Percentiles rank a stretch among this genome's conserved stretches.
phyloP scores from a whole-genome alignment of 2,329 filamentous ascomycete species.

The Thelonectria olida region DNA sequence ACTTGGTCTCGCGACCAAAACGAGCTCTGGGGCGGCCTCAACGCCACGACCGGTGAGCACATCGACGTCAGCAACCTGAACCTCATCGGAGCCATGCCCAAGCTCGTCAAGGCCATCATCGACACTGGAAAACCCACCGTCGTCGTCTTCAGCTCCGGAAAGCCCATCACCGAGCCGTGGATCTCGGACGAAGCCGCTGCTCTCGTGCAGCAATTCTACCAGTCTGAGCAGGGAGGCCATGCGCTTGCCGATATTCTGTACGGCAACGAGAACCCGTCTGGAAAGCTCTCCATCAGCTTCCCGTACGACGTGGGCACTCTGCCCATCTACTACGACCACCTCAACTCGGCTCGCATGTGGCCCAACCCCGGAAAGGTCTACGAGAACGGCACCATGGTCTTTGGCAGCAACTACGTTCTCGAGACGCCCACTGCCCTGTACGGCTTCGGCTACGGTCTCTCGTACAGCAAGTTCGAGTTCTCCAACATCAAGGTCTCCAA shows the following conservation, averaged over 20 bases:
- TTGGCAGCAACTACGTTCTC: constrained; percentile 73
- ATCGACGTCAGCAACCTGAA: constrained; percentile 71
- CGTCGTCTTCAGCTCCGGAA: constrained; percentile 74
- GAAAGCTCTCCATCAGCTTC: constrained; percentile 73
- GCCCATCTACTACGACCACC: constrained; percentile 77
- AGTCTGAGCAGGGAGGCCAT: constrained; percentile 73
- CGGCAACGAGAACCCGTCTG: constrained; percentile 71
- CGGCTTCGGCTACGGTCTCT: constrained; percentile 72
- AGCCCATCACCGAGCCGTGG: constrained; percentile 78
- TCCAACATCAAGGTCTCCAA: constrained; percentile 61
- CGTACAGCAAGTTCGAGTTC: constrained; percentile 72
- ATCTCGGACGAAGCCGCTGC: constrained; percentile 71
- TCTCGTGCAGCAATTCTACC: constrained; percentile 79
- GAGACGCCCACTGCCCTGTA: constrained; percentile 68
- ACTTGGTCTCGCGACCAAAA: constrained; percentile 80
- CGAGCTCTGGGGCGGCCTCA: constrained; percentile 75
- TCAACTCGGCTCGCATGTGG: constrained; percentile 69
- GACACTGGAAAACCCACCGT: constrained; percentile 73
- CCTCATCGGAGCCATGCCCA: constrained; percentile 75
- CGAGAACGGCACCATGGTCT: constrained; percentile 68
- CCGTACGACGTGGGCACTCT: constrained; percentile 73
- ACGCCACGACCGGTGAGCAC: constrained; percentile 80
- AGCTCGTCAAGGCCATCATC: constrained; percentile 72
- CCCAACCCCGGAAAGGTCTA: constrained; percentile 62
- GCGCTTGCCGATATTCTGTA: constrained; percentile 74